These are phyloP conservation scores for Talaromyces wortmannii DNA, from an alignment of 495 filamentous ascomycete species.

Conservation along the genomic window DNA sequence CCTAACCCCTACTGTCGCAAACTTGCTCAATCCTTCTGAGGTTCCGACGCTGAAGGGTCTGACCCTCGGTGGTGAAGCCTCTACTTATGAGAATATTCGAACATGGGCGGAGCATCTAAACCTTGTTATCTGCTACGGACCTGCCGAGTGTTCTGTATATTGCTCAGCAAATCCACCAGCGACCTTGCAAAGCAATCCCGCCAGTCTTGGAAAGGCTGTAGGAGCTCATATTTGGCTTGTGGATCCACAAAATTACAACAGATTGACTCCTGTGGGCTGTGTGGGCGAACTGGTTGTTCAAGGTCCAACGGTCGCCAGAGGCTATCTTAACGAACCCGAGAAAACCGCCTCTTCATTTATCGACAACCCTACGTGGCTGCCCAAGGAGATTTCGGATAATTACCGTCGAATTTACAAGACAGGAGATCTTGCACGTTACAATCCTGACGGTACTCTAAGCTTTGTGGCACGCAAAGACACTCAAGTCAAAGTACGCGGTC, in stretches of 20 bases:
- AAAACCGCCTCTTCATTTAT: slow-evolving; percentile 39
- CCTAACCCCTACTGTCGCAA: slow-evolving; percentile 46
- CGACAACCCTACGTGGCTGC: slow-evolving; percentile 16
- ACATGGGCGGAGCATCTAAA: slow-evolving; percentile 15
- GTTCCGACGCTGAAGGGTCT: slow-evolving; percentile 32
- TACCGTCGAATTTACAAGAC: slow-evolving; percentile 46
- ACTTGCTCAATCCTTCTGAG: slow-evolving; percentile 32
- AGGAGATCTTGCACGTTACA: slow-evolving; percentile 55
- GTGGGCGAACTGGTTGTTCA: slow-evolving; percentile 50
- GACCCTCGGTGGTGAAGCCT: slow-evolving; percentile 27
- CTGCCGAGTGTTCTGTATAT: slow-evolving; percentile 35
- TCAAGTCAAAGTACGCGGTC: slow-evolving; percentile 61
- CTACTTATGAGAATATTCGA: neutral
- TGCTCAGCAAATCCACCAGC: slow-evolving; percentile 7
- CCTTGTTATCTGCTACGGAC: slow-evolving; percentile 45
- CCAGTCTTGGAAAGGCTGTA: slow-evolving; percentile 19
- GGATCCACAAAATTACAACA: neutral
- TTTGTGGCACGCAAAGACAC: slow-evolving; percentile 59
- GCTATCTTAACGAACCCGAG: slow-evolving; percentile 42
- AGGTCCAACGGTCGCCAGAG: slow-evolving; percentile 40
- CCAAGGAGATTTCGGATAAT: neutral
- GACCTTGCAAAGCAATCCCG: slow-evolving; percentile 10
- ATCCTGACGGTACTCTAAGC: slow-evolving; percentile 45
- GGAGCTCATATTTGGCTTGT: slow-evolving; percentile 6
- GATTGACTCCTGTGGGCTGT: slow-evolving; percentile 41